These are phyloP conservation scores for Xylaria sp. DNA, from an alignment of 2,329 filamentous ascomycete genomes.

Conservation along the genomic window DNA sequence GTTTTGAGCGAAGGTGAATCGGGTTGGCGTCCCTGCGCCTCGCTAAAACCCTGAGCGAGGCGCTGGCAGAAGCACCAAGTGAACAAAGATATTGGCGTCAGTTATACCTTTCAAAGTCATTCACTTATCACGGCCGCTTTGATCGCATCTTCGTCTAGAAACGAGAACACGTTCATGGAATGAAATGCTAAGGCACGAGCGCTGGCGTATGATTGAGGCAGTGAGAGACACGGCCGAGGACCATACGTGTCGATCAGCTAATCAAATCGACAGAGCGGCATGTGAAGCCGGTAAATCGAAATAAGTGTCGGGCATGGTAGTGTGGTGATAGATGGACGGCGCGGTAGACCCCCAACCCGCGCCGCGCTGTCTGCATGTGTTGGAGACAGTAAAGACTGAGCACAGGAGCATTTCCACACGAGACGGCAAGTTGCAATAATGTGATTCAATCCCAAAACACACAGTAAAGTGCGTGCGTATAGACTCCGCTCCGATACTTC, in stretches of 20 bases:
- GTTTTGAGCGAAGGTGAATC: not conserved
- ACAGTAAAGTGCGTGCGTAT: not conserved
- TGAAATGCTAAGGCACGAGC: not conserved
- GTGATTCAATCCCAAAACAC: not conserved
- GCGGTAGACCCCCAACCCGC: conserved; percentile 6
- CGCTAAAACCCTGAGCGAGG: not conserved
- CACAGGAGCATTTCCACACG: not conserved
- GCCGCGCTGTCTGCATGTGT: not conserved
- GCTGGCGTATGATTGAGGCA: conserved; percentile 3
- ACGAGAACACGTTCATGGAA: not conserved
- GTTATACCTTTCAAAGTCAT: conserved; percentile 12
- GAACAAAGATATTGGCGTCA: not conserved
- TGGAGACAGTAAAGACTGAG: not conserved
- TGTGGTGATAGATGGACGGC: conserved; percentile 9
- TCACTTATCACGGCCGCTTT: not conserved
- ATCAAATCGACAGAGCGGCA: not conserved
- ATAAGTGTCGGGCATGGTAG: not conserved
- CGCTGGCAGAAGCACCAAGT: conserved; percentile 17
- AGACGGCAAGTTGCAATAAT: conserved; percentile 1
- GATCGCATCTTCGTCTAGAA: not conserved
- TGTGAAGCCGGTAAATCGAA: conserved; percentile 10
- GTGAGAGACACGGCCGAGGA: not conserved
- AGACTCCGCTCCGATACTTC: conserved; percentile 3
- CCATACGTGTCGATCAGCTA: conserved; percentile 11
- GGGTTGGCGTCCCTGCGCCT: conserved; percentile 18